Evolutionary conservation across 2,329 filamentous ascomycete species (phyloP).

Genomic region (Aspergillus sp.): DNA sequence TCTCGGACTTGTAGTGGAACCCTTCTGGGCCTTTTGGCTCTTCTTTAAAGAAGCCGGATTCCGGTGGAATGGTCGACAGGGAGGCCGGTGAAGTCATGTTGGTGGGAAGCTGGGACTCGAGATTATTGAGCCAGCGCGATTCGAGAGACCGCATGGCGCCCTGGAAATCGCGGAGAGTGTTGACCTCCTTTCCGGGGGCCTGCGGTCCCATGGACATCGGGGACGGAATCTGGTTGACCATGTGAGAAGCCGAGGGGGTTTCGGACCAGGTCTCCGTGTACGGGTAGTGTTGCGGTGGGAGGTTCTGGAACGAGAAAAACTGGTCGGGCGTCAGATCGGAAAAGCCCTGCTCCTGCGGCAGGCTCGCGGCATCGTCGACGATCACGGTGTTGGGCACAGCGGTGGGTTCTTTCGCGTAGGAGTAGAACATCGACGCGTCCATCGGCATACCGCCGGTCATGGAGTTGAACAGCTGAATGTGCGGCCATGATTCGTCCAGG

Average conservation of each 20-base stretch:
- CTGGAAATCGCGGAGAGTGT: slow-evolving; percentile 21
- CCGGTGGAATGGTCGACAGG: slow-evolving; percentile 18
- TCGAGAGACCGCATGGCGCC: slow-evolving; percentile 29
- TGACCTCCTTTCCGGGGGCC: slow-evolving; percentile 18
- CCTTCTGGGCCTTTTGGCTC: slow-evolving; percentile 21
- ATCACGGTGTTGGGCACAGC: slow-evolving; percentile 31
- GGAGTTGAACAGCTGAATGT: slow-evolving; percentile 35
- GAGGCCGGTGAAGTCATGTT: slow-evolving; percentile 26
- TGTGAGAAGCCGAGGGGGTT: slow-evolving; percentile 5
- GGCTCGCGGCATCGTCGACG: slow-evolving; percentile 33
- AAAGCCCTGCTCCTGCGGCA: slow-evolving; percentile 26
- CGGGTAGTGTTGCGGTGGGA: slow-evolving; percentile 27
- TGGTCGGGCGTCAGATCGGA: slow-evolving; percentile 29
- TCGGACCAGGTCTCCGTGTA: slow-evolving; percentile 30
- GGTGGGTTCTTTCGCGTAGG: slow-evolving; percentile 29
- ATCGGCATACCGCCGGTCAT: slow-evolving; percentile 30
- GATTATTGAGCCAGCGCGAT: slow-evolving; percentile 30
- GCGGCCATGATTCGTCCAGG: slow-evolving; percentile 36
- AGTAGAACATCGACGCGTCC: slow-evolving; percentile 31
- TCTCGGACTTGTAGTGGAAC: slow-evolving; percentile 36
- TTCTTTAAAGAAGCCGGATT: slow-evolving; percentile 15
- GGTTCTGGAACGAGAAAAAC: slow-evolving; percentile 29
- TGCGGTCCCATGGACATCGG: slow-evolving; percentile 20
- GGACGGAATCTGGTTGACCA: slow-evolving; percentile 7
- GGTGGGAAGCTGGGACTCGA: slow-evolving; percentile 33